These are phyloP conservation scores for Pouteria glomerata DNA, from an alignment of 148 eudicot genomes.

Conservation along the genomic window DNA sequence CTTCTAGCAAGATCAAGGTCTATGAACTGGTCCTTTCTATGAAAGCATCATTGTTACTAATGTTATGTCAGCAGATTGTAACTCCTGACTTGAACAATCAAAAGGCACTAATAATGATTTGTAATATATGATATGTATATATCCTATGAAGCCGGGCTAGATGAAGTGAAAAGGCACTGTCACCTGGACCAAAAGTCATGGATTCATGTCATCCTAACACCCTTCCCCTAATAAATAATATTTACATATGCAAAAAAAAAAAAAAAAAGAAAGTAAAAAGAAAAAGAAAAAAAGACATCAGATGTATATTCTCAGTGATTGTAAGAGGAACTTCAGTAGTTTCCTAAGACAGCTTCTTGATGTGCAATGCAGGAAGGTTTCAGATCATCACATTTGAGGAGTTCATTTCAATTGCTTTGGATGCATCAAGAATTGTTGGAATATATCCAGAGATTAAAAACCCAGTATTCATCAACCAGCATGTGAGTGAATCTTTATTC, in stretches of 20 bases:
- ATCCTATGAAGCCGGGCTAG: too few relatives aligned
- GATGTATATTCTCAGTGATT: too few relatives aligned
- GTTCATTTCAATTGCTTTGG: constrained; percentile 80
- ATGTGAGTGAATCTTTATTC: constrained; percentile 44
- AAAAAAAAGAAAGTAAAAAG: too few relatives aligned
- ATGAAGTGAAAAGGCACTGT: too few relatives aligned
- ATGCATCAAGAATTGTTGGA: constrained; percentile 87
- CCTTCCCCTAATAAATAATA: too few relatives aligned
- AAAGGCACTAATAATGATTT: background rate
- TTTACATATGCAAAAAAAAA: too few relatives aligned
- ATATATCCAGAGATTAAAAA: constrained; percentile 95
- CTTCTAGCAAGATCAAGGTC: background rate
- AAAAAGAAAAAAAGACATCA: too few relatives aligned
- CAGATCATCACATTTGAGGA: constrained; percentile 87
- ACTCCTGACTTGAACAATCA: background rate
- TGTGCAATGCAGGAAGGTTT: constrained; percentile 59
- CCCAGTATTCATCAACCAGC: constrained; percentile 85
- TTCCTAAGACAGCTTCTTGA: background rate
- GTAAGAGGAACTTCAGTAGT: background rate
- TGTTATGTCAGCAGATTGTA: background rate
- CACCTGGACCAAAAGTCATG: too few relatives aligned
- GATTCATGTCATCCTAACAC: too few relatives aligned
- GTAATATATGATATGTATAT: background rate
- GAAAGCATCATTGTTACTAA: background rate
- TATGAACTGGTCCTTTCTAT: background rate